Base-by-base conservation (phyloP, 129 eudicot species). In the Artemisia argyi region DNA sequence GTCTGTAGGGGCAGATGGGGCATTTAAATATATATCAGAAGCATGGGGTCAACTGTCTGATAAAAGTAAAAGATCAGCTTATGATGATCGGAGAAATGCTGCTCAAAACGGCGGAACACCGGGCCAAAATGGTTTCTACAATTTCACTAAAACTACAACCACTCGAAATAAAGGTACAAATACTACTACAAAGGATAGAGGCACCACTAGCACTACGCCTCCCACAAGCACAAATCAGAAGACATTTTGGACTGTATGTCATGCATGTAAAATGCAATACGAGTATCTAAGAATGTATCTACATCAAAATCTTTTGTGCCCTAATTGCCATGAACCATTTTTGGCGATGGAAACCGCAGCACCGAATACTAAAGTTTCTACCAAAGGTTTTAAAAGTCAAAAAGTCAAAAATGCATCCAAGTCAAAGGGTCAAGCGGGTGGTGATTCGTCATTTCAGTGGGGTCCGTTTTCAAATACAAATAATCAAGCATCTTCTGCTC, bases 171-270 rank as follows among this genome's bases (percentile, higher is more conserved):
- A 73, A 68, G 71, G 35, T 68, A 68, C 86, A 68, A 62, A 17
- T 59, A 59, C 16, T 24, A 16, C 61, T n/a, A 11, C 67, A 8
- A 86, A 82, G 73, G 77, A 74, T 47, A 61, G 44, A 14, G 66
- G 66, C 65, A 82, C 56, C 44, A 17, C 75, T 11, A 62, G 74
- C 49, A 61, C 76, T 12, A 42, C 54, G 55, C 52, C 73, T 46
- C n/a, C 39, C 53, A 10, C 76, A 11, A 65, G 55, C 28, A 71
- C 74, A 65, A 80, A 77, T 13, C 72, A 11, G 19, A 61, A 61
- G 56, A 89, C 96, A 6, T 92, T 92, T 55, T 92, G 98, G 98
- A 92, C 98, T 26, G 91, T 86, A 0, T 92, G 98, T 59, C 85
- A 89, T 72, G 83, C 83, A 58, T 92, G 98, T 78, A 89, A 81